Evolutionary conservation across 257 asterid species (phyloP), one percentile per base, ranked within the genome.

Genomic region (Penstemon barbatus): DNA sequence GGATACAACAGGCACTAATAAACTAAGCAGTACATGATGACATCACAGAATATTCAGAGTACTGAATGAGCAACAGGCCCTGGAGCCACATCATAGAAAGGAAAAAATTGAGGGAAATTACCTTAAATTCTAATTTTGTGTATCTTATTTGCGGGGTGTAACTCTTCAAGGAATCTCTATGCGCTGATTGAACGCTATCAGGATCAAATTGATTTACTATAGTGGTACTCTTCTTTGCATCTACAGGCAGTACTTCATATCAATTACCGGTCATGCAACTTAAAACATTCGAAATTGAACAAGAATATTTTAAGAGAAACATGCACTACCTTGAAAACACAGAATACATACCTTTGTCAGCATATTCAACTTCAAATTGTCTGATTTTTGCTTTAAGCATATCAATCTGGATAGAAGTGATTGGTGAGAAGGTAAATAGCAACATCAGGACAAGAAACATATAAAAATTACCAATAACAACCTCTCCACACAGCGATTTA

Each of bases 61-160:
- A 44, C 46, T 44, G 8, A 61, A 48, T 12, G 18, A 66, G 50
- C 19, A 66, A 56, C 38, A 55, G 64, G 49, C 37, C 19, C 42
- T 5, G 55, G 19, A 62, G 66, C 38, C 54, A 45, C 45, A 71
- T 4, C 38, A 61, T 41, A 55, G 19, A 50, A 38, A 56, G 33
- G 15, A 48, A 39, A 40, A 69, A 72, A 63, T 2, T 8, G 48
- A 67, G 61, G 60, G 69, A 71, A 75, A 66, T 66, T 77, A 90
- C 99, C 90, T 93, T 81, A 77, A 93, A 93, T 74, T 79, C 86
- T 80, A 93, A 73, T 73, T 88, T 93, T 33, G 96, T 89, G 79
- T 90, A 90, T 76, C 86, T 84, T 73, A 93, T 80, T 57, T 65
- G 81, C 5, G 97, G 99, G 62, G 95, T 88, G 71, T 79, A 85